Conservation (phyloP, 257 asterid species). For the Penstemon newberryi region DNA sequence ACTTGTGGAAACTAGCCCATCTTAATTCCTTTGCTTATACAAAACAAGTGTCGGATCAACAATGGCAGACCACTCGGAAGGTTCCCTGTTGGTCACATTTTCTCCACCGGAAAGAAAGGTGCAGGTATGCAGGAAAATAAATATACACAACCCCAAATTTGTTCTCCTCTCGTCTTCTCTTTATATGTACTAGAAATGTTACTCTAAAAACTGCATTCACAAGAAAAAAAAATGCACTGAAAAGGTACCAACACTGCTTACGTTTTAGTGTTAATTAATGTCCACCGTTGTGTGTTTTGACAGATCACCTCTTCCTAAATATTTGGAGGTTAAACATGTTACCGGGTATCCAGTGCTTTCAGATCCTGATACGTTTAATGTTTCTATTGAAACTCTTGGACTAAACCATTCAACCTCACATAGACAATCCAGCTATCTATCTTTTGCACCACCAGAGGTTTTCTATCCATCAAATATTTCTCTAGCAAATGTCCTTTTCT, state of each 20-base stretch:
- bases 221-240: too few relatives aligned
- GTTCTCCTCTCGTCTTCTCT: background rate
- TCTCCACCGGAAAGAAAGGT: conserved; percentile 51
- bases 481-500: too few relatives aligned
- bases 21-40: conserved; percentile 62
- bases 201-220: too few relatives aligned
- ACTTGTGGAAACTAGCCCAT: conserved; percentile 81
- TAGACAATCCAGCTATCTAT: conserved; percentile 55
- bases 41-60: conserved; percentile 55
- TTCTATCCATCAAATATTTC: background rate
- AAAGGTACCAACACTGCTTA: background rate
- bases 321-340: conserved; percentile 54
- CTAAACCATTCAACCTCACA: conserved; percentile 36
- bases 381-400: conserved; percentile 63
- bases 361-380: conserved; percentile 51
- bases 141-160: background rate
- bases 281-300: conserved; percentile 18
- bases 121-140: conserved; percentile 53
- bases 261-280: background rate
- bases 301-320: conserved; percentile 76
- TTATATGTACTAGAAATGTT: too few relatives aligned
- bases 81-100: conserved; percentile 92
- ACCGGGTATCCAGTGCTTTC: conserved; percentile 67
- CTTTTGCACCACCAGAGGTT: conserved; percentile 96
- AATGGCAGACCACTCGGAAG: conserved; percentile 74